phyloP scores from a whole-genome alignment of 2,329 filamentous ascomycete genomes.

The Drechslerella coelobrocha region DNA sequence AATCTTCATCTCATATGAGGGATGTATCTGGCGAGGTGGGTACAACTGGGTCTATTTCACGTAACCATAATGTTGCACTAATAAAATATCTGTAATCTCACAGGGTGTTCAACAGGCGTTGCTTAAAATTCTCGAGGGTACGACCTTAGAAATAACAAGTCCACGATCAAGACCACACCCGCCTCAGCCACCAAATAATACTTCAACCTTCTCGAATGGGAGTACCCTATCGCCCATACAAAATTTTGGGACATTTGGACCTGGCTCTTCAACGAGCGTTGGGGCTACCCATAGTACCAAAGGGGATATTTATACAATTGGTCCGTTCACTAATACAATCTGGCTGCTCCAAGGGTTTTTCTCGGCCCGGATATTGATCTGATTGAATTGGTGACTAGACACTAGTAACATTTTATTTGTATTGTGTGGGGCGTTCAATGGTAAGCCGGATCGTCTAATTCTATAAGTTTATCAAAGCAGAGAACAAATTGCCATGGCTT shows the following conservation, averaged over 20 bases:
- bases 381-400: conserved; percentile 66
- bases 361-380: not conserved
- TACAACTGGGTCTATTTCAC: not conserved
- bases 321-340: conserved; percentile 3
- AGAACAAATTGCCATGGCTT: not conserved
- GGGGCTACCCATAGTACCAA: conserved; percentile 43
- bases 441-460: conserved; percentile 57
- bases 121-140: conserved; percentile 94
- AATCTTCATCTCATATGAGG: conserved; percentile 79
- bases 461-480: not conserved
- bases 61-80: not conserved
- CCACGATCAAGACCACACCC: conserved; percentile 19
- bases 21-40: conserved; percentile 82
- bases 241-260: conserved; percentile 44
- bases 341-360: not conserved
- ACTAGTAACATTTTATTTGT: conserved; percentile 98
- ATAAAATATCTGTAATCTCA: not conserved
- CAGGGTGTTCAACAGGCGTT: conserved; percentile 90
- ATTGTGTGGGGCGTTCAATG: conserved; percentile 93
- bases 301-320: conserved; percentile 54
- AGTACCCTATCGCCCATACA: conserved; percentile 58
- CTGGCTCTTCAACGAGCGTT: conserved; percentile 10
- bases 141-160: conserved; percentile 89
- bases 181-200: conserved; percentile 64
- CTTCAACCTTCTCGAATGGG: conserved; percentile 52